Base-by-base conservation (phyloP, 1,284 basidiomycete genomes). In the Ganoderma meredithae region DNA sequence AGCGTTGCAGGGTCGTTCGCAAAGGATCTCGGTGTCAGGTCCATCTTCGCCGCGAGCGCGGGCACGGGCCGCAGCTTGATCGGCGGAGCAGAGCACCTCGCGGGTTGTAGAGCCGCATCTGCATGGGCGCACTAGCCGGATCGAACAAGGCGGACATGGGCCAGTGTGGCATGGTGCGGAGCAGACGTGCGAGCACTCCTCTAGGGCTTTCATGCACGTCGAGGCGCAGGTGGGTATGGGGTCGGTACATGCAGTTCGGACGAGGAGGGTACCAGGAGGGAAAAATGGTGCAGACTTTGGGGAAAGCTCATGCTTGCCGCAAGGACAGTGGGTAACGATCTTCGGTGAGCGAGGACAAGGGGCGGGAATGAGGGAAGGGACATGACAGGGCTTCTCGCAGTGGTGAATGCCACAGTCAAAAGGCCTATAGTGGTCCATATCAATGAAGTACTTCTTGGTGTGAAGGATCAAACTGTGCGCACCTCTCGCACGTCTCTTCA, bases 141-240 rank as follows among this genome's bases (percentile, higher is more conserved):
- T 85, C 1, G 81, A 79, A 78, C 95, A 97, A 0, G 94, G 92
- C 0, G 93, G 91, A 74, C 95, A 97, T 0, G 84, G 78, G 1
- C 88, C 90, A 27, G 80, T 81, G 74, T 95, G 93, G 71, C 86
- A 91, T 56, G 70, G 80, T 0, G 77, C 76, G 8, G 84, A 80
- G 74, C 96, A 98, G 1, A 81, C 80, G 79, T 95, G 94, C 19
- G 85, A 82, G 77, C 96, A 93, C 43, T 80, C 82, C 1, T 84
- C 79, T 25, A 91, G 85, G 0, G 83, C 81, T 76, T 90, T 94
- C 66, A 85, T 85, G 77, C 96, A 97, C 0, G 80, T 80, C 0
- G 87, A 87, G 2, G 79, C 76, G 76, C 96, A 98, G 0, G 92
- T 95, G 0, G 94, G 94, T 67, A 97, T 89, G 2, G 90, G 90